These are phyloP conservation scores for Nidularia sp. DNA, from an alignment of 768 basidiomycete species.

Conservation along the genomic window DNA sequence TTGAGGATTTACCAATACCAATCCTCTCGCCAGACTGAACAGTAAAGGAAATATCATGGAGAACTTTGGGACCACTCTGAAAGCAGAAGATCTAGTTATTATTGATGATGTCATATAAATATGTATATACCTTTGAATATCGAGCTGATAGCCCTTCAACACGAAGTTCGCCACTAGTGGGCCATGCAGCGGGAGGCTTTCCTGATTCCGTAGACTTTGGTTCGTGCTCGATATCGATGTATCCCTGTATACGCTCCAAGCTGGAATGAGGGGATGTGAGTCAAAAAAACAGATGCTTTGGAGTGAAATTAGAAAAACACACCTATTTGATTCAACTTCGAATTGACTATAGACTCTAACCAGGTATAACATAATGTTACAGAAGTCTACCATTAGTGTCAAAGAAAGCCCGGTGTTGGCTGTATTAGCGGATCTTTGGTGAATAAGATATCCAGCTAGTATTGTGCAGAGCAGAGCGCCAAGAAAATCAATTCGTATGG, in stretches of 20 bases:
- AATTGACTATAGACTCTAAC: constrained; percentile 41
- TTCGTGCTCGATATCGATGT: constrained; percentile 12
- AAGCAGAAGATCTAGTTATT: background rate
- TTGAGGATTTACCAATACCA: constrained; percentile 36
- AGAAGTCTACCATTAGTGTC: constrained; percentile 58
- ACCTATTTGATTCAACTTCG: constrained; percentile 44
- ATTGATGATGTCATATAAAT: background rate
- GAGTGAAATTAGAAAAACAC: constrained; percentile 17
- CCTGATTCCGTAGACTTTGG: constrained; percentile 17
- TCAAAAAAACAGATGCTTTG: background rate
- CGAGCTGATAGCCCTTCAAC: constrained; percentile 48
- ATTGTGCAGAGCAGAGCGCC: constrained; percentile 51
- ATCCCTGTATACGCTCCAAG: constrained; percentile 10
- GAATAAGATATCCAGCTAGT: constrained; percentile 53
- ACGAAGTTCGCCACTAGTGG: constrained; percentile 45
- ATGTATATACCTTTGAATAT: constrained; percentile 32
- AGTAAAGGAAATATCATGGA: constrained; percentile 42
- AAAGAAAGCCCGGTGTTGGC: constrained; percentile 51
- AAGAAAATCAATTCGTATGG: constrained; percentile 53
- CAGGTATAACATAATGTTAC: constrained; percentile 49
- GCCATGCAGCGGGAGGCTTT: constrained; percentile 60
- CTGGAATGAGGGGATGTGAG: constrained; percentile 13
- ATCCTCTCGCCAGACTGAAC: constrained; percentile 49
- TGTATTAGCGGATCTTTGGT: constrained; percentile 27
- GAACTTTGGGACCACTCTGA: constrained; percentile 39